Conservation (phyloP, 208 protist genomes). For the Spongospora subterranea region DNA sequence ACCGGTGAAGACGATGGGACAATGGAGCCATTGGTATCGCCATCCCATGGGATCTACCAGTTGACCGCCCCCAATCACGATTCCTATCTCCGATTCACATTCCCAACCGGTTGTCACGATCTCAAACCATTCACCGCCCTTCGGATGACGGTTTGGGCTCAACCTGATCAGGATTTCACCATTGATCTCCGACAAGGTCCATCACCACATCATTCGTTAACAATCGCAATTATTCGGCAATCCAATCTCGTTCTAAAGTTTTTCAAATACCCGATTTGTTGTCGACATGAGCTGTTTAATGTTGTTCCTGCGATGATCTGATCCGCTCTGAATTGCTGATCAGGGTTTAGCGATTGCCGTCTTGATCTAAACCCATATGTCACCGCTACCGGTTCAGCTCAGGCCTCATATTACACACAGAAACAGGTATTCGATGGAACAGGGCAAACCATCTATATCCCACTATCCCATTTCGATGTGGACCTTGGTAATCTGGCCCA, state of each 20-base stretch:
- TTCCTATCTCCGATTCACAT: slow-evolving; percentile 45
- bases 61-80: slow-evolving; percentile 12
- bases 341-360: slow-evolving; percentile 15
- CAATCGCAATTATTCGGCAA: too few relatives aligned
- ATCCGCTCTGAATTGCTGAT: background rate
- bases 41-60: background rate
- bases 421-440: slow-evolving; percentile 12
- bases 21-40: background rate
- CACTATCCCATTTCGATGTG: slow-evolving; percentile 6
- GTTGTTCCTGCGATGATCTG: too few relatives aligned
- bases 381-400: background rate
- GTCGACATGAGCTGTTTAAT: too few relatives aligned
- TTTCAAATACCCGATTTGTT: too few relatives aligned
- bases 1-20: slow-evolving; percentile 22
- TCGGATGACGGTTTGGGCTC: background rate
- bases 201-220: background rate
- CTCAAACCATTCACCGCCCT: background rate
- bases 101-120: slow-evolving; percentile 25
- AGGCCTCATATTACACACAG: background rate
- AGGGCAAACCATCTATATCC: slow-evolving; percentile 3
- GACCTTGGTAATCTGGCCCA: background rate
- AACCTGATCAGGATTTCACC: background rate
- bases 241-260: too few relatives aligned
- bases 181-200: slow-evolving; percentile 10
- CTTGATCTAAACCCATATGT: slow-evolving; percentile 25